These are phyloP conservation scores for Aspergillus ochraceus DNA, from an alignment of 2,329 filamentous ascomycete species.

Conservation along the genomic window DNA sequence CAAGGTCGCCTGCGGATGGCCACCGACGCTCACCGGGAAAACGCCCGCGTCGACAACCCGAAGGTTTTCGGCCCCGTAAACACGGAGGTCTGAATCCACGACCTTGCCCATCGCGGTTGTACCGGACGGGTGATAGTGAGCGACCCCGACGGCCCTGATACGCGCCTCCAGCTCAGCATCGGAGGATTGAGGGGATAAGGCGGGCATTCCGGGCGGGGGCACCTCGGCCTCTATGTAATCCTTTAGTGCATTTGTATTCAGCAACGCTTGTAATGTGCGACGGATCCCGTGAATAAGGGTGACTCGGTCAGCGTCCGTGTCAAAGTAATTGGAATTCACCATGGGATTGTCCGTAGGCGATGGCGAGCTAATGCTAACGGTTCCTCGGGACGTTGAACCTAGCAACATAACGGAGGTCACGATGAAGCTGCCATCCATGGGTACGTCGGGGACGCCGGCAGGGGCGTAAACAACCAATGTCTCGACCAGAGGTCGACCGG, in stretches of 20 bases:
- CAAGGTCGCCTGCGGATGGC: constrained; percentile 1
- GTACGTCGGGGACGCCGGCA: neutral
- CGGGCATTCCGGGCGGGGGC: neutral
- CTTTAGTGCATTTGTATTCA: neutral
- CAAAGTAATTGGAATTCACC: constrained; percentile 7
- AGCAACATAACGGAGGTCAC: constrained; percentile 9
- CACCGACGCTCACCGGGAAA: constrained; percentile 5
- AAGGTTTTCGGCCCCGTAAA: neutral
- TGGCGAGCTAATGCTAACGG: constrained; percentile 6
- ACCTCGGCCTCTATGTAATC: constrained; percentile 1
- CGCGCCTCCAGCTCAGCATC: neutral
- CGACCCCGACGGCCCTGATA: neutral
- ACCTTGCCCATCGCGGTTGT: neutral
- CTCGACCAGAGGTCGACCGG: neutral
- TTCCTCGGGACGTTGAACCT: constrained; percentile 6
- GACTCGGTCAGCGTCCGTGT: constrained; percentile 3
- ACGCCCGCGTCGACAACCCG: constrained; percentile 6
- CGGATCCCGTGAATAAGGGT: constrained; percentile 1
- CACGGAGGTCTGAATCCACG: neutral
- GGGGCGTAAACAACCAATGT: neutral
- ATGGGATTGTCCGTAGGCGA: neutral
- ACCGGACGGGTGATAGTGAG: neutral
- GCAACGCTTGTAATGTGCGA: neutral
- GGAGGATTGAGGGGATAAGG: neutral
- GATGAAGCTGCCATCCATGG: constrained; percentile 11